Conservation (phyloP, 1,284 basidiomycete genomes). For the Volvariella surrecta region DNA sequence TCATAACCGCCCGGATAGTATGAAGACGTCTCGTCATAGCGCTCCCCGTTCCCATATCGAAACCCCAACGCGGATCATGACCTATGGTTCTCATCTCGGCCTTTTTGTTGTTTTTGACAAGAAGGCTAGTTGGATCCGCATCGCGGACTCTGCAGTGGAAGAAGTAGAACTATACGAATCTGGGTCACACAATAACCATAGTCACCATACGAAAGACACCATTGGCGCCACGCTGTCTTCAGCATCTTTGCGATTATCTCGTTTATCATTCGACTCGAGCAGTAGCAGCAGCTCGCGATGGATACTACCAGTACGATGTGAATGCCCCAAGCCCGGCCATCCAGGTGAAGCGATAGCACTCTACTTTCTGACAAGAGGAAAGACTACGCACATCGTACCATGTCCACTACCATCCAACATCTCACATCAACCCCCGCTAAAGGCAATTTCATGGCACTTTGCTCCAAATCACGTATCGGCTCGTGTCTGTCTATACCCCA, state of each 20-base stretch:
- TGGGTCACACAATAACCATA: conserved; percentile 8
- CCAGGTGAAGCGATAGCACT: conserved; percentile 28
- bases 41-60: conserved; percentile 15
- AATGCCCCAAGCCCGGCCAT: conserved; percentile 34
- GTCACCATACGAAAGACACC: conserved; percentile 16
- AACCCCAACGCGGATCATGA: conserved; percentile 20
- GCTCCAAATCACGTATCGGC: conserved; percentile 46
- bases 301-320: conserved; percentile 42
- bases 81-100: conserved; percentile 60
- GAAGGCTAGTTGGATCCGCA: conserved; percentile 69
- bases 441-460: conserved; percentile 48
- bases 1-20: conserved; percentile 28
- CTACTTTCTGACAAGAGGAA: conserved; percentile 61
- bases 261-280: conserved; percentile 42
- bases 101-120: conserved; percentile 78
- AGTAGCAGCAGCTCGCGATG: conserved; percentile 38
- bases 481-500: conserved; percentile 34
- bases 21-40: conserved; percentile 18
- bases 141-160: conserved; percentile 69
- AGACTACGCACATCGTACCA: conserved; percentile 56
- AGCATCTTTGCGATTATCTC: conserved; percentile 27
- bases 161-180: conserved; percentile 61
- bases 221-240: conserved; percentile 19
- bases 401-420: conserved; percentile 55
- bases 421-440: conserved; percentile 37